These are phyloP conservation scores for Phalaenopsis hybrid DNA, from an alignment of 116 monocot genomes.

Conservation along the genomic window DNA sequence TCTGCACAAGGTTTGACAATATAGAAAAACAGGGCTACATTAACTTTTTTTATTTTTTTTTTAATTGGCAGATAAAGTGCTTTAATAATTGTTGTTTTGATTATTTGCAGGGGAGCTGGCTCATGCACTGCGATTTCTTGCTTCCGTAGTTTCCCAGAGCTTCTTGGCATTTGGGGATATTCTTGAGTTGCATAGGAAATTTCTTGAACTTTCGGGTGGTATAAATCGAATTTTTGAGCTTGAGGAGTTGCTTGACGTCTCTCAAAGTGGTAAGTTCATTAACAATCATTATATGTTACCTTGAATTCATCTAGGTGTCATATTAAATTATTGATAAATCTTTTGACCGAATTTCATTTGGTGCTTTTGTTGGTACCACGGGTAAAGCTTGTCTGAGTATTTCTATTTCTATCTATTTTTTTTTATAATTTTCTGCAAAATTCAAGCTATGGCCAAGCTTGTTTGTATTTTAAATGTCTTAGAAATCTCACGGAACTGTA, in stretches of 20 bases:
- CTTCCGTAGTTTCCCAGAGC: slow-evolving; percentile 97
- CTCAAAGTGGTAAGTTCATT: slow-evolving; percentile 55
- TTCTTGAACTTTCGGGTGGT: slow-evolving; percentile 88
- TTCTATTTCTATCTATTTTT: not conserved
- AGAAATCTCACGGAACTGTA: not conserved
- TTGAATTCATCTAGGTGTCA: not conserved
- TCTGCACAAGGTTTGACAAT: slow-evolving; percentile 69
- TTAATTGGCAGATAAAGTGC: not conserved
- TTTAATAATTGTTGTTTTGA: slow-evolving; percentile 9
- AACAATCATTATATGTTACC: not conserved
- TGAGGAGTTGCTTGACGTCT: slow-evolving; percentile 81
- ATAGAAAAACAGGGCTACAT: not conserved
- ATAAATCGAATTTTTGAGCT: slow-evolving; percentile 90
- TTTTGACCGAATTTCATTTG: not conserved
- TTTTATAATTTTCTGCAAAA: not conserved
- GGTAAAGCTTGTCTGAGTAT: not conserved
- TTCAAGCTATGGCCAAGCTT: not conserved
- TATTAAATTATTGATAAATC: not conserved
- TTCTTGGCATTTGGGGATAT: slow-evolving; percentile 98
- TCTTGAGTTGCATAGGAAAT: slow-evolving; percentile 88
- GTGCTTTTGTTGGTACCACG: not conserved
- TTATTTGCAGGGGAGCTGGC: slow-evolving; percentile 72
- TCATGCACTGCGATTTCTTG: slow-evolving; percentile 90
- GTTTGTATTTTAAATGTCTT: not conserved
- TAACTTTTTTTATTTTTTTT: not conserved